Conservation (phyloP, 495 filamentous ascomycete species). For the Aspergillus campestris region DNA sequence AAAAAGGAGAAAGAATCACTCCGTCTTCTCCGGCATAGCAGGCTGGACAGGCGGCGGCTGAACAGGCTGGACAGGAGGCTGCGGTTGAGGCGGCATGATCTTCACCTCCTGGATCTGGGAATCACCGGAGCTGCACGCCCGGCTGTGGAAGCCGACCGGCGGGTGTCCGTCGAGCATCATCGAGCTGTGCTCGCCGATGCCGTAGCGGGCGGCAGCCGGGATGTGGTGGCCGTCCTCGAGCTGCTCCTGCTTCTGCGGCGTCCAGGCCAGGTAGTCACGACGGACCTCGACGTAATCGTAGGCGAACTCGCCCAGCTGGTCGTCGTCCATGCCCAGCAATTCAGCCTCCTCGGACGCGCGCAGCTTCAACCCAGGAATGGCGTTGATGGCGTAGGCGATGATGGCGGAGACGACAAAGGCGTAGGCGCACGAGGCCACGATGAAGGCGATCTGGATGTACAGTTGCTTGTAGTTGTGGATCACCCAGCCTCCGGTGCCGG, state of each 20-base stretch:
- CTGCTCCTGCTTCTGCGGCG: constrained; percentile 68
- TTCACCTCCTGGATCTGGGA: constrained; percentile 34
- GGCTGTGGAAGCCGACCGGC: constrained; percentile 41
- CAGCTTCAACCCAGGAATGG: constrained; percentile 82
- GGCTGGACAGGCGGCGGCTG: too few relatives aligned
- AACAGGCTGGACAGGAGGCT: constrained; percentile 1
- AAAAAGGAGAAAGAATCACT: constrained; percentile 2
- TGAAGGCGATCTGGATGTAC: constrained; percentile 87
- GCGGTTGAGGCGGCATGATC: constrained; percentile 4
- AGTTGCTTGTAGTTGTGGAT: constrained; percentile 84
- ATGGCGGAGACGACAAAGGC: constrained; percentile 76
- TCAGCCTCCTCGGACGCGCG: constrained; percentile 95
- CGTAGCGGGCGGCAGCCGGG: constrained; percentile 64
- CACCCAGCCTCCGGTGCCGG: constrained; percentile 68
- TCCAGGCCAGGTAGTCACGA: constrained; percentile 96
- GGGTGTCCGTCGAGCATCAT: constrained; percentile 58
- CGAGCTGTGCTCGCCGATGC: constrained; percentile 68
- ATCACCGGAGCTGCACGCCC: constrained; percentile 26
- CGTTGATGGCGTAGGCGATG: constrained; percentile 78
- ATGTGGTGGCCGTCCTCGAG: constrained; percentile 53
- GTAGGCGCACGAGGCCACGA: constrained; percentile 66
- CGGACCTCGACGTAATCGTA: constrained; percentile 99
- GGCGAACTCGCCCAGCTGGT: constrained; percentile 96
- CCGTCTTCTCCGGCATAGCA: constrained; percentile 13
- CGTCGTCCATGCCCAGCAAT: constrained; percentile 96